phyloP scores from a whole-genome alignment of 495 filamentous ascomycete genomes.

The Trichocladium uniseriatum region DNA sequence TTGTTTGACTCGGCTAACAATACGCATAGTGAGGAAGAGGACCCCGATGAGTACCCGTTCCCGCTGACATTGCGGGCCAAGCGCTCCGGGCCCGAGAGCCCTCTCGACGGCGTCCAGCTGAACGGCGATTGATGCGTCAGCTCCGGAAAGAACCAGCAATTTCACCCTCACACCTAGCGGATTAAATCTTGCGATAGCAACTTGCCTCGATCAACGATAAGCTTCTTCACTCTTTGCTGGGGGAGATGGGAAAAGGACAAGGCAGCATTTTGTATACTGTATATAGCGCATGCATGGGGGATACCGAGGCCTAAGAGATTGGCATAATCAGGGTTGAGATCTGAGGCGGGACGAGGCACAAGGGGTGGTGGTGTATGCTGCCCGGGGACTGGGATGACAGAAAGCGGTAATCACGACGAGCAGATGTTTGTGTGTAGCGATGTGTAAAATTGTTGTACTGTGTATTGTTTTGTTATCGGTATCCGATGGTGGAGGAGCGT shows the following conservation, averaged over 20 bases:
- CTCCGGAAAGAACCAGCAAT: no score
- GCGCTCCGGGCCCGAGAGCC: constrained; percentile 29
- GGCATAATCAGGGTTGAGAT: no score
- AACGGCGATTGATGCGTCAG: constrained; percentile 28
- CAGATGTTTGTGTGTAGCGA: background rate
- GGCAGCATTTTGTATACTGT: no score
- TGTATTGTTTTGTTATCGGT: no score
- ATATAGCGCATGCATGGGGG: background rate
- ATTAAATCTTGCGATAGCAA: background rate
- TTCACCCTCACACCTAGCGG: no score
- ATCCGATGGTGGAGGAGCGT: no score
- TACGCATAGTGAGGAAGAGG: constrained; percentile 74
- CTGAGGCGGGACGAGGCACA: no score
- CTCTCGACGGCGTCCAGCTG: constrained; percentile 30
- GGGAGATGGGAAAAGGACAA: no score
- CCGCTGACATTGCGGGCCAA: constrained; percentile 68
- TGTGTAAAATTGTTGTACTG: background rate
- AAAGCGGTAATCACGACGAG: constrained; percentile 1
- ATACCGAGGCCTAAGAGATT: no score
- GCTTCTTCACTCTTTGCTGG: background rate
- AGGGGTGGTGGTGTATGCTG: no score
- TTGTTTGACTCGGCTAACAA: constrained; percentile 1
- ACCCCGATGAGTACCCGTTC: constrained; percentile 87
- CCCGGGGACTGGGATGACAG: no score
- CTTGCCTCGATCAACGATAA: background rate